A percentile compares a stretch with the other conserved stretches of the same genome.
phyloP scores from a whole-genome alignment of 179 eudicot species.

The Silene coronaria region DNA sequence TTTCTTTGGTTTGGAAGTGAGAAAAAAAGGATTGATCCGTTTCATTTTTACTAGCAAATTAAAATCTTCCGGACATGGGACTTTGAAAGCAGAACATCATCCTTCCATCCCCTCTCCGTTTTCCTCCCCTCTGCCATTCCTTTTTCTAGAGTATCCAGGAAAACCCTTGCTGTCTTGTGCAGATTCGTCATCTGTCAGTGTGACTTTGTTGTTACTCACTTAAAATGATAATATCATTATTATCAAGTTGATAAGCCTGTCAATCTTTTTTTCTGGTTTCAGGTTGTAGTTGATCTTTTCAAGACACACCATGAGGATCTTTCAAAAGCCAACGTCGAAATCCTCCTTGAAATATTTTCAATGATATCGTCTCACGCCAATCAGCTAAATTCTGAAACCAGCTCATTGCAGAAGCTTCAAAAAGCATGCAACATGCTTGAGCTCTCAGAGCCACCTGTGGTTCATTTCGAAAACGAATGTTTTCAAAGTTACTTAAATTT shows the following conservation, averaged over 20 bases:
- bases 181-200: not conserved
- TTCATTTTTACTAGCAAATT: not conserved
- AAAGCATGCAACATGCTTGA: constrained; percentile 67
- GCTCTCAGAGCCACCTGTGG: constrained; percentile 79
- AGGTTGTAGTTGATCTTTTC: constrained; percentile 79
- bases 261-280: constrained; percentile 14
- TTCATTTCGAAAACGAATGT: constrained; percentile 80
- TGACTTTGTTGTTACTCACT: not conserved
- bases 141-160: not conserved
- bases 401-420: constrained; percentile 53
- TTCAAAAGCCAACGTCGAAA: constrained; percentile 43
- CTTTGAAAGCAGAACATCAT: too few relatives aligned
- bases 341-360: constrained; percentile 59
- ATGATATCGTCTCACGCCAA: constrained; percentile 59
- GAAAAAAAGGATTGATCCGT: not conserved
- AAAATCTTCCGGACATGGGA: too few relatives aligned
- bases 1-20: not conserved
- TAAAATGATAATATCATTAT: not conserved
- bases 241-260: not conserved
- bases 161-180: not conserved
- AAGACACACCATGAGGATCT: constrained; percentile 53
- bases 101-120: too few relatives aligned
- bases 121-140: too few relatives aligned
- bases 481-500: constrained; percentile 55
- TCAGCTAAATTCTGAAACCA: constrained; percentile 49